Evolutionary conservation across 2,329 filamentous ascomycete species (phyloP).

Genomic region (Aspergillus neotritici): DNA sequence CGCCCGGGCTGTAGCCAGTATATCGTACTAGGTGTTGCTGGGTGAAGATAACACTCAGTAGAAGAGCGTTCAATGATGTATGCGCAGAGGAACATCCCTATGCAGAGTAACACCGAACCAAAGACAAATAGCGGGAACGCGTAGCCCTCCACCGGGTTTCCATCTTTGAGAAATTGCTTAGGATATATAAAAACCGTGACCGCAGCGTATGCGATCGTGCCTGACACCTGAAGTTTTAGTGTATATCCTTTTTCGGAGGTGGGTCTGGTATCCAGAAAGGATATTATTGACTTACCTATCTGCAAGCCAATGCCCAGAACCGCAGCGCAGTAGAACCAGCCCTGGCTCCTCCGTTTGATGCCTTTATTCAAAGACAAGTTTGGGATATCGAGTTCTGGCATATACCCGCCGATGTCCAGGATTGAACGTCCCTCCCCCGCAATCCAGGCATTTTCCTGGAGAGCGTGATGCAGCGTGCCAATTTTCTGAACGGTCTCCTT

Average conservation of each 20-base stretch:
- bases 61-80: constrained; percentile 32
- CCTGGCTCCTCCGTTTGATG: constrained; percentile 22
- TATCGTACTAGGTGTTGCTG: constrained; percentile 24
- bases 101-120: constrained; percentile 28
- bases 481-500: constrained; percentile 13
- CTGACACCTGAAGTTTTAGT: constrained; percentile 7
- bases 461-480: constrained; percentile 25
- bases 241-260: background rate
- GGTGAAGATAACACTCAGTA: constrained; percentile 20
- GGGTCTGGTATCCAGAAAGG: background rate
- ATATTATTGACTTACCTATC: constrained; percentile 16
- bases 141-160: constrained; percentile 21
- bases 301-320: constrained; percentile 24
- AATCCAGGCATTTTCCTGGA: constrained; percentile 20
- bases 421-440: constrained; percentile 4
- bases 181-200: constrained; percentile 28
- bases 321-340: constrained; percentile 29
- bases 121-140: constrained; percentile 31
- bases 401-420: constrained; percentile 7
- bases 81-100: constrained; percentile 33
- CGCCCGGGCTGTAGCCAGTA: constrained; percentile 38
- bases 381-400: constrained; percentile 27
- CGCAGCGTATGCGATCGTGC: constrained; percentile 23
- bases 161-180: constrained; percentile 22
- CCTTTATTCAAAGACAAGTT: constrained; percentile 35